A percentile compares a stretch with the other conserved stretches of the same genome.
Evolutionary conservation across 2,329 filamentous ascomycete genomes (phyloP).

Genomic region (Neospermospora avenae): DNA sequence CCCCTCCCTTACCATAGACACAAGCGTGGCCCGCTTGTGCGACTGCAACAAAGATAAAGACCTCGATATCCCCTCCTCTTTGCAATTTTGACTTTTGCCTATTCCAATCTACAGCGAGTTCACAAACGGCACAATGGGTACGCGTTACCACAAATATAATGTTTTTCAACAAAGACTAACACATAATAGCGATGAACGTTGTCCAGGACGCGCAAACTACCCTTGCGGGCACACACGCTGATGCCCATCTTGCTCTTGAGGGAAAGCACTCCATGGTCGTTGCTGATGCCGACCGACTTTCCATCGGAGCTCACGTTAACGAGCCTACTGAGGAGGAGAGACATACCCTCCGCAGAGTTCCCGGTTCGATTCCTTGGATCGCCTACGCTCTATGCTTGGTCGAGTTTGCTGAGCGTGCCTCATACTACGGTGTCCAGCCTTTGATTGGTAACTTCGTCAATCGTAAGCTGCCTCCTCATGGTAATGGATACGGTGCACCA

Average conservation of each 20-base stretch:
- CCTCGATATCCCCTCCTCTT: background rate
- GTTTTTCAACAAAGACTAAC: background rate
- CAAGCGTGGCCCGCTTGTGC: background rate
- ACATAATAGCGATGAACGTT: constrained; percentile 2
- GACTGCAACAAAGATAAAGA: background rate
- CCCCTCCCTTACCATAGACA: background rate
- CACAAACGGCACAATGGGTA: constrained; percentile 5
- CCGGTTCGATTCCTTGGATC: constrained; percentile 60
- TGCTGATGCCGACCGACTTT: constrained; percentile 11
- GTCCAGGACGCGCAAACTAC: constrained; percentile 5
- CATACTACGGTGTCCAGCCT: constrained; percentile 68
- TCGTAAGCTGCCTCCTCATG: constrained; percentile 50
- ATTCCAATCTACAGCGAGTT: background rate
- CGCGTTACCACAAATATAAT: background rate
- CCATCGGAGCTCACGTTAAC: constrained; percentile 35
- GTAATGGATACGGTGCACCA: constrained; percentile 41
- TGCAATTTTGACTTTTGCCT: background rate
- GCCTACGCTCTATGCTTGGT: constrained; percentile 70
- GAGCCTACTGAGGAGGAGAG: constrained; percentile 56
- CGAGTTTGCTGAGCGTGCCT: constrained; percentile 74
- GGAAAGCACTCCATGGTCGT: constrained; percentile 21
- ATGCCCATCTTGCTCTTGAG: constrained; percentile 17
- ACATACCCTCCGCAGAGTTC: constrained; percentile 57
- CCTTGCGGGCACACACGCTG: constrained; percentile 6
- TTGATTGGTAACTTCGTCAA: constrained; percentile 61